Percentiles rank a stretch among this genome's conserved stretches.
Evolutionary conservation across 345 rosid genomes (phyloP).

Genomic region (Sisymbrium altissimum): DNA sequence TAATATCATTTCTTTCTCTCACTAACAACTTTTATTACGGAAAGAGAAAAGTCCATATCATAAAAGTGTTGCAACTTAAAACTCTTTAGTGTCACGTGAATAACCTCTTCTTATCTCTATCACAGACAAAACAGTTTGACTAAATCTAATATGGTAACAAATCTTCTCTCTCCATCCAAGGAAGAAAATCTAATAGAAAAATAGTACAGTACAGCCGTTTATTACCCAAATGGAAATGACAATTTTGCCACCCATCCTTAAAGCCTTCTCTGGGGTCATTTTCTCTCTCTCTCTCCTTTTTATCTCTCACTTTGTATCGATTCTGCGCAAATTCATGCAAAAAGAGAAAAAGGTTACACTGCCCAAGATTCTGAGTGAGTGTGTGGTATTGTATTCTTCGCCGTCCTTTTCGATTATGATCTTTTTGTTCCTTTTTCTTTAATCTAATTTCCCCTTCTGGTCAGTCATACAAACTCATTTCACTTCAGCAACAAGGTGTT

Average conservation of each 20-base stretch:
- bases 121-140: too few species aligned
- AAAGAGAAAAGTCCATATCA: too few species aligned
- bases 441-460: neutral
- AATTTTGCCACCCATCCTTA: neutral
- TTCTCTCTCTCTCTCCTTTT: neutral
- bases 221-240: slow-evolving; percentile 3
- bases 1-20: too few species aligned
- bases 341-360: slow-evolving; percentile 15
- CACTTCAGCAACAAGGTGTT: neutral
- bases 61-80: too few species aligned
- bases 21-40: too few species aligned
- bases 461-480: neutral
- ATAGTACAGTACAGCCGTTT: neutral
- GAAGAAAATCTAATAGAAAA: neutral
- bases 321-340: slow-evolving; percentile 28
- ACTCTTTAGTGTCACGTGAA: too few species aligned
- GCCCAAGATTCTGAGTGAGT: slow-evolving; percentile 25
- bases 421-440: neutral
- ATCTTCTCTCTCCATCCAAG: neutral
- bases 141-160: neutral
- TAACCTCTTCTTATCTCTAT: too few species aligned
- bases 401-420: slow-evolving; percentile 16
- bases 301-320: neutral
- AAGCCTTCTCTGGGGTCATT: neutral
- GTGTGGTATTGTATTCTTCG: slow-evolving; percentile 25